phyloP scores from a whole-genome alignment of 768 basidiomycete species.

The Suillus sp. region DNA sequence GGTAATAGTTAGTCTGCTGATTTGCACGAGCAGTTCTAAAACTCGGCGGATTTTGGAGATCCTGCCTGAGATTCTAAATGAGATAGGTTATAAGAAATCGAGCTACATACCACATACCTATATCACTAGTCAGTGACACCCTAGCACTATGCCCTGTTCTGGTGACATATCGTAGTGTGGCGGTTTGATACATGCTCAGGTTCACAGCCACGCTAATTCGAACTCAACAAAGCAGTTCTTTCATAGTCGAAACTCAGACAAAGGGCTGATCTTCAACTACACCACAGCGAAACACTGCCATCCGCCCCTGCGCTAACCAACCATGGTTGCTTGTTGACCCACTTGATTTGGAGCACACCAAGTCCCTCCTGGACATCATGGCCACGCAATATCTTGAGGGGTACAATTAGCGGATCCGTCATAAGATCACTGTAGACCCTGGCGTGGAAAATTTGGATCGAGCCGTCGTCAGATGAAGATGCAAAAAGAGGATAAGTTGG shows the following conservation, averaged over 20 bases:
- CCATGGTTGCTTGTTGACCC: slow-evolving; percentile 93
- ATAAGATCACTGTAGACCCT: slow-evolving; percentile 94
- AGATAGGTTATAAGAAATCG: not conserved
- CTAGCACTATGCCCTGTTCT: not conserved
- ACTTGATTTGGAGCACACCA: slow-evolving; percentile 88
- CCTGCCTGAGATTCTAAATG: slow-evolving; percentile 1
- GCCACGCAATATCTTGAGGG: slow-evolving; percentile 94
- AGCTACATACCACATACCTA: not conserved
- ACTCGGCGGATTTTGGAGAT: slow-evolving; percentile 1
- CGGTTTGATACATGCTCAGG: slow-evolving; percentile 1
- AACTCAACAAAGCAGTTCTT: slow-evolving; percentile 15
- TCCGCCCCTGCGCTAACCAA: slow-evolving; percentile 91
- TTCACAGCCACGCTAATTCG: not conserved
- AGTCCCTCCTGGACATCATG: slow-evolving; percentile 83
- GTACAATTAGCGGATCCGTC: slow-evolving; percentile 97
- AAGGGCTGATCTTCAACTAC: slow-evolving; percentile 51
- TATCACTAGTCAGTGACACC: not conserved
- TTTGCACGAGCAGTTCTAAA: not conserved
- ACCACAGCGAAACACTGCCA: slow-evolving; percentile 87
- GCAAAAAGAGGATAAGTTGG: slow-evolving; percentile 95
- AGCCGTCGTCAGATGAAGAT: slow-evolving; percentile 95
- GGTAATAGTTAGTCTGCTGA: no score
- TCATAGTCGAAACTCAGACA: slow-evolving; percentile 31
- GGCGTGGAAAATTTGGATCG: slow-evolving; percentile 95
- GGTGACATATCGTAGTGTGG: slow-evolving; percentile 1